Conservation (phyloP, 352 stramenopile species). For the Phytophthora ohioensis region DNA sequence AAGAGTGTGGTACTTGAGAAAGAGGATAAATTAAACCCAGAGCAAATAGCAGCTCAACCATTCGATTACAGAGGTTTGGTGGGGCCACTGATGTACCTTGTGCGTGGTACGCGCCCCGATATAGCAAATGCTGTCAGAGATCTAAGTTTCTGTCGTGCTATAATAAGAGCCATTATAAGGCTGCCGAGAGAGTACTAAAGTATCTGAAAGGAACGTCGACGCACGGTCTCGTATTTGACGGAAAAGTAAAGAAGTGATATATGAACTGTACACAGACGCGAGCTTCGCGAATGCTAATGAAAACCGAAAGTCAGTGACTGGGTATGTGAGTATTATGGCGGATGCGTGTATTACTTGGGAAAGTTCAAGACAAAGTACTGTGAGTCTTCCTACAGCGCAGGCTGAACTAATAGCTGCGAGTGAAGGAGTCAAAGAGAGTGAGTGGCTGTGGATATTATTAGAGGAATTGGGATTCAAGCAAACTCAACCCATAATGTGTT, state of each 20-base stretch:
- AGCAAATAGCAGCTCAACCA: neutral
- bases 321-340: slow-evolving; percentile 16
- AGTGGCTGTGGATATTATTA: slow-evolving; percentile 16
- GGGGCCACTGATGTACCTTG: slow-evolving; percentile 2
- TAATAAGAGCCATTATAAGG: too few species aligned
- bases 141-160: too few species aligned
- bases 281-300: slow-evolving; percentile 14
- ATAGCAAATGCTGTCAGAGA: too few species aligned
- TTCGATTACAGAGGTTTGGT: slow-evolving; percentile 21
- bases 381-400: slow-evolving; percentile 18
- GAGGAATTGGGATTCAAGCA: slow-evolving; percentile 12
- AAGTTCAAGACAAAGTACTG: too few species aligned
- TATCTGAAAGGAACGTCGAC: neutral
- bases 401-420: slow-evolving; percentile 22
- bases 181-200: too few species aligned
- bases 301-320: slow-evolving; percentile 10
- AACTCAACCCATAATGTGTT: too few species aligned
- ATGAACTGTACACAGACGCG: slow-evolving; percentile 11
- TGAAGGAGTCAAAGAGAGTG: slow-evolving; percentile 21
- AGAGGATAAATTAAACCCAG: too few species aligned
- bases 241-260: slow-evolving; percentile 8
- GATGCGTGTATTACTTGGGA: slow-evolving; percentile 1
- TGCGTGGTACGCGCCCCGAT: too few species aligned
- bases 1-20: too few species aligned
- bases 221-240: slow-evolving; percentile 2